Evolutionary conservation across 208 protist species (phyloP).

Genomic region (Acanthamoeba royreba): DNA sequence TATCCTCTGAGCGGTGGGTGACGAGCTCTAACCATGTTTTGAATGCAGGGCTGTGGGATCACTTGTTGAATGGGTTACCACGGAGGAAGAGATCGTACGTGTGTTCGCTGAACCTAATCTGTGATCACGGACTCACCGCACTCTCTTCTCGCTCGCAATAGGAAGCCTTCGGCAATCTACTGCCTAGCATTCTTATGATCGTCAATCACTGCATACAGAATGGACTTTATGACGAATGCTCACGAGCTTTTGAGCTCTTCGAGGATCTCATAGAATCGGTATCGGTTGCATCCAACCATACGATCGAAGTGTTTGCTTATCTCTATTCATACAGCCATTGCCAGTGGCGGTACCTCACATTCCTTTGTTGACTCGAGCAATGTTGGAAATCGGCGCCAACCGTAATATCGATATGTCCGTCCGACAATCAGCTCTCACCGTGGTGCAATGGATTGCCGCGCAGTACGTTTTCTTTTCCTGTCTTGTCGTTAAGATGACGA

Average conservation of each 20-base stretch:
- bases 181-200: not conserved
- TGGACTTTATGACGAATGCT: constrained; percentile 1
- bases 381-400: constrained; percentile 40
- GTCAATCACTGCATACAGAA: not conserved
- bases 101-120: not conserved
- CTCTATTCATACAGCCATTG: not conserved
- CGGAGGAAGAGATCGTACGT: constrained; percentile 13
- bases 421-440: not conserved
- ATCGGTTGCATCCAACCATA: not conserved
- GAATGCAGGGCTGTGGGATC: not conserved
- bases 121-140: no score
- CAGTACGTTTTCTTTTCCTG: not conserved
- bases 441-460: constrained; percentile 24
- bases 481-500: no score
- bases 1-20: not conserved
- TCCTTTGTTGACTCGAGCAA: not conserved
- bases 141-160: not conserved
- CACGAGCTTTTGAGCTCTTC: not conserved
- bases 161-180: not conserved
- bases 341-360: constrained; percentile 17
- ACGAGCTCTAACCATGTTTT: no score
- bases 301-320: not conserved
- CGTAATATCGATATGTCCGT: constrained; percentile 6
- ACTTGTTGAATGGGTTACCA: constrained; percentile 11
- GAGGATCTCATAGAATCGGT: constrained; percentile 45